Evolutionary conservation across 768 basidiomycete genomes (phyloP).

Genomic region (Dendrothele bispora): DNA sequence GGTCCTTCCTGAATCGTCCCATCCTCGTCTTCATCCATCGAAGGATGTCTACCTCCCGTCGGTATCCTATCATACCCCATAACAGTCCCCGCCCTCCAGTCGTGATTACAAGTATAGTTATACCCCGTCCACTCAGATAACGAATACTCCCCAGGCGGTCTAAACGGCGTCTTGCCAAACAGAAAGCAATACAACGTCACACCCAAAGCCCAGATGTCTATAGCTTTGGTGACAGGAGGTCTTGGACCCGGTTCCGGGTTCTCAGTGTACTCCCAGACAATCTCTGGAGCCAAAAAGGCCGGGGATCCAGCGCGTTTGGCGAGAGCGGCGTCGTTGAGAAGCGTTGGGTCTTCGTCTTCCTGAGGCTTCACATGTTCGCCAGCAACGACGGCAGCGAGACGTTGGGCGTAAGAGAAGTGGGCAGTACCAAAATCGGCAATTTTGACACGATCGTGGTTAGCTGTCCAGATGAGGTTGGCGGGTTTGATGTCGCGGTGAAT

Average conservation of each 20-base stretch:
- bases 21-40: slow-evolving; percentile 33
- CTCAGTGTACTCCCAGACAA: slow-evolving; percentile 67
- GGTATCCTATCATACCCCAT: slow-evolving; percentile 74
- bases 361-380: slow-evolving; percentile 26
- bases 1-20: slow-evolving; percentile 33
- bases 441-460: slow-evolving; percentile 86
- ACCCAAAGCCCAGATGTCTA: slow-evolving; percentile 98
- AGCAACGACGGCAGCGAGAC: slow-evolving; percentile 58
- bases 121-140: slow-evolving; percentile 69
- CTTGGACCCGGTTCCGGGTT: slow-evolving; percentile 32
- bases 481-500: slow-evolving; percentile 99
- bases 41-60: slow-evolving; percentile 62
- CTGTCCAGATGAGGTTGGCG: slow-evolving; percentile 91
- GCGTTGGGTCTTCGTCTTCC: slow-evolving; percentile 60
- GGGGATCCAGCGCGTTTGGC: slow-evolving; percentile 94
- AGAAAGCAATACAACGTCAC: slow-evolving; percentile 94
- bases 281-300: slow-evolving; percentile 94
- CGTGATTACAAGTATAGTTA: slow-evolving; percentile 71
- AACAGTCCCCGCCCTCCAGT: slow-evolving; percentile 62
- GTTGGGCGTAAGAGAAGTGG: slow-evolving; percentile 79
- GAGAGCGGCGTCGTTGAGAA: slow-evolving; percentile 83
- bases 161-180: slow-evolving; percentile 85
- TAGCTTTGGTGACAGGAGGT: slow-evolving; percentile 82
- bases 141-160: slow-evolving; percentile 35
- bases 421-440: slow-evolving; percentile 99